phyloP scores from a whole-genome alignment of 257 asterid genomes.

The Cynanchum wilfordii region DNA sequence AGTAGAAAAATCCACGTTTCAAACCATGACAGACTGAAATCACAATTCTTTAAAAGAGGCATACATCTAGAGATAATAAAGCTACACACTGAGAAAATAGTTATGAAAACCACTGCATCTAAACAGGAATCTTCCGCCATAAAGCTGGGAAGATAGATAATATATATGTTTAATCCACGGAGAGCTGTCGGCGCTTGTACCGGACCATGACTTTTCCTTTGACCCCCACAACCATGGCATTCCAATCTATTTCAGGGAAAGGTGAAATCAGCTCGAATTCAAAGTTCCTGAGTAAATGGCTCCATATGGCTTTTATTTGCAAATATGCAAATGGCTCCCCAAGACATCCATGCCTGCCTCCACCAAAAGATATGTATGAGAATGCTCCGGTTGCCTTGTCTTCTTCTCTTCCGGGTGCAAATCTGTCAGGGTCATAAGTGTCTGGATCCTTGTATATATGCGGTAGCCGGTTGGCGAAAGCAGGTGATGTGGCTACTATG shows the following conservation, averaged over 20 bases:
- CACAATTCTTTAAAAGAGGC: neutral
- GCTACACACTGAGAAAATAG: too few relatives aligned
- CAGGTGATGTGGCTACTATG: conserved; percentile 33
- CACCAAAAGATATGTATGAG: conserved; percentile 89
- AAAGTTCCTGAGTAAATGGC: conserved; percentile 85
- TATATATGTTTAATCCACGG: neutral
- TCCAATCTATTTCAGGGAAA: conserved; percentile 57
- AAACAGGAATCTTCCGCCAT: neutral
- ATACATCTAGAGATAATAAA: neutral
- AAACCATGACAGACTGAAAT: conserved; percentile 5
- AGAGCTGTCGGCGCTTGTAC: conserved; percentile 28
- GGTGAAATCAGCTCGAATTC: conserved; percentile 51
- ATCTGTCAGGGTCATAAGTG: conserved; percentile 78
- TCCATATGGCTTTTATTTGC: conserved; percentile 93
- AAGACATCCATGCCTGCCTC: conserved; percentile 92
- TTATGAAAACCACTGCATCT: neutral
- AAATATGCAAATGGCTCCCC: conserved; percentile 97
- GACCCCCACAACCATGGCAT: conserved; percentile 56
- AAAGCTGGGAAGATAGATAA: neutral
- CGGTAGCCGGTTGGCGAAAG: conserved; percentile 38
- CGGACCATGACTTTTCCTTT: conserved; percentile 44
- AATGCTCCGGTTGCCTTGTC: conserved; percentile 89
- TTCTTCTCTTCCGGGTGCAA: conserved; percentile 80
- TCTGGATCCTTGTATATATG: conserved; percentile 73
- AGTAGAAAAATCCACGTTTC: neutral